Percentiles rank a stretch among this genome's conserved stretches.
Evolutionary conservation across 257 asterid species (phyloP).

Genomic region (Solanum neorickii): DNA sequence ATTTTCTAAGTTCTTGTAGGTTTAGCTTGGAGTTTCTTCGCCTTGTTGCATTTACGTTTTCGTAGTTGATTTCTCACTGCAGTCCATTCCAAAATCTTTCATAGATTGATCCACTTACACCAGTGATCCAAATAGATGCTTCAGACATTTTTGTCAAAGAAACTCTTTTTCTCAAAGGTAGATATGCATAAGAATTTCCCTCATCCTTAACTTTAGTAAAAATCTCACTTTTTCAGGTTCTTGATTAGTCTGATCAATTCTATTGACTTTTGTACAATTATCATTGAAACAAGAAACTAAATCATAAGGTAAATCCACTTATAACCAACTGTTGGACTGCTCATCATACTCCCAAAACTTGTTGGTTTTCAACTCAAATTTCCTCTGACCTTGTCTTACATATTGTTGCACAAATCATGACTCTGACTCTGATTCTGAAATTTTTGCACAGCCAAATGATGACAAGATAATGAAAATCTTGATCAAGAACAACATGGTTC

Average conservation of each 20-base stretch:
- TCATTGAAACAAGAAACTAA: slow-evolving; percentile 44
- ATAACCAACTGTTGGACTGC: slow-evolving; percentile 57
- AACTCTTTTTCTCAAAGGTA: slow-evolving; percentile 45
- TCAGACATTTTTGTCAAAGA: slow-evolving; percentile 73
- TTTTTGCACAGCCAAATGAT: slow-evolving; percentile 6
- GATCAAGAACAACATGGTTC: slow-evolving; percentile 25
- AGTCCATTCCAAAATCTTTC: slow-evolving; percentile 88
- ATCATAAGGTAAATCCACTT: slow-evolving; percentile 51
- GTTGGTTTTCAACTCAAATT: slow-evolving; percentile 50
- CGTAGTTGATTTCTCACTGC: too few species aligned
- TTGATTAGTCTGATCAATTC: slow-evolving; percentile 19
- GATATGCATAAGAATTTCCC: neutral
- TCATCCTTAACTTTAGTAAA: neutral
- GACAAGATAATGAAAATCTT: slow-evolving; percentile 11
- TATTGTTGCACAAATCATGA: slow-evolving; percentile 26
- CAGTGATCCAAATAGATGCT: slow-evolving; percentile 72
- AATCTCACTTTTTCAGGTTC: neutral
- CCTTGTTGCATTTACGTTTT: too few species aligned
- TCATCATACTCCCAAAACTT: slow-evolving; percentile 64
- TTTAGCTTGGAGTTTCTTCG: too few species aligned
- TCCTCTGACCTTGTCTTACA: slow-evolving; percentile 11
- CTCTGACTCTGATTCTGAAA: slow-evolving; percentile 27
- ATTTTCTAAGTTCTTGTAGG: too few species aligned
- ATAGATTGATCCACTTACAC: slow-evolving; percentile 72
- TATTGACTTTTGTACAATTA: slow-evolving; percentile 36